These are phyloP conservation scores for Pythium oligandrum DNA, from an alignment of 352 stramenopile genomes.

Conservation along the genomic window DNA sequence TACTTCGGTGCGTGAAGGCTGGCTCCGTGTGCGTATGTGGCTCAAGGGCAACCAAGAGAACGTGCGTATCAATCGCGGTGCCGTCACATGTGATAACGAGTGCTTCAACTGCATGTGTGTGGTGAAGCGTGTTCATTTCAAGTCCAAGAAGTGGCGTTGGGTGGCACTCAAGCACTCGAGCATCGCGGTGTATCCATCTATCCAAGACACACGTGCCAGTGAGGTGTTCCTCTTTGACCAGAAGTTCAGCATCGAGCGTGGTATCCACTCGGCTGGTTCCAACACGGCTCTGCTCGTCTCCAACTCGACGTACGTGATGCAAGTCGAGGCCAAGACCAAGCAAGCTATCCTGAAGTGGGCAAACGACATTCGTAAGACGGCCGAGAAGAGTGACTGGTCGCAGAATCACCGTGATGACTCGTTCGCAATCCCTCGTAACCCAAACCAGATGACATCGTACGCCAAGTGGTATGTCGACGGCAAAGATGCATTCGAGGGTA, in stretches of 20 bases:
- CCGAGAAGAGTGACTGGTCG: constrained; percentile 69
- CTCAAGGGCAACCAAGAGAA: constrained; percentile 84
- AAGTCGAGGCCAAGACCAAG: constrained; percentile 78
- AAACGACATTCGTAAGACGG: constrained; percentile 72
- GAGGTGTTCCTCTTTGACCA: constrained; percentile 79
- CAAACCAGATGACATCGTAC: constrained; percentile 51
- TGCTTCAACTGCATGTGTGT: constrained; percentile 89
- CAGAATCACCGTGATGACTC: constrained; percentile 77
- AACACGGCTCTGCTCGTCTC: constrained; percentile 75
- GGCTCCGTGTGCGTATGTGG: constrained; percentile 80
- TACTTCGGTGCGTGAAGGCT: constrained; percentile 77
- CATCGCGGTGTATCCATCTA: constrained; percentile 77
- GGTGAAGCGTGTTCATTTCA: constrained; percentile 80
- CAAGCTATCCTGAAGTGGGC: constrained; percentile 79
- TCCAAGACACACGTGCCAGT: constrained; percentile 56
- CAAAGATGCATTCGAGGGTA: constrained; percentile 64
- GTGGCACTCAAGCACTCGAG: constrained; percentile 78
- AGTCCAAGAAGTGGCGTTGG: constrained; percentile 78
- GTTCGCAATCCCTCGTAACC: constrained; percentile 69
- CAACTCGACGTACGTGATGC: constrained; percentile 82
- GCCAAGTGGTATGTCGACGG: constrained; percentile 84
- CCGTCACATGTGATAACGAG: constrained; percentile 78
- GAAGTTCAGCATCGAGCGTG: constrained; percentile 78
- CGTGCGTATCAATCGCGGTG: constrained; percentile 75
- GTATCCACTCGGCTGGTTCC: constrained; percentile 71